phyloP scores from a whole-genome alignment of 2,329 filamentous ascomycete genomes.

The Apiospora phragmitis region DNA sequence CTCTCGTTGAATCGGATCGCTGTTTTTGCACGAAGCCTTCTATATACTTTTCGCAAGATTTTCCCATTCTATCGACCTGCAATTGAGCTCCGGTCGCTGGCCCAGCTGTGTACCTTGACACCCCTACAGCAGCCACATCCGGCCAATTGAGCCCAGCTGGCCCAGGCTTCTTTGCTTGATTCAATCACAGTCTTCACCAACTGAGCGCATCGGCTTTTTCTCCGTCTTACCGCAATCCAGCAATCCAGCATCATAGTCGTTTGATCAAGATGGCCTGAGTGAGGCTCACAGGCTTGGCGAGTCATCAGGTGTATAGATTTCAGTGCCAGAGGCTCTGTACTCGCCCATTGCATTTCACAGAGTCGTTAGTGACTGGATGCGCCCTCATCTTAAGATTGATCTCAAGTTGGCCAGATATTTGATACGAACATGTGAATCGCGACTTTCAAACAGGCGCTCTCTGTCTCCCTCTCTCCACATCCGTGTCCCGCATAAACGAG shows the following conservation, averaged over 20 bases:
- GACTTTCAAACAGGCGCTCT: neutral
- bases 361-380: neutral
- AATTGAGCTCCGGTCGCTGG: neutral
- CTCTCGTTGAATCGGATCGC: neutral
- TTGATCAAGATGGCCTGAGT: neutral
- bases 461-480: neutral
- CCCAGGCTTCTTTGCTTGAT: neutral
- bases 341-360: neutral
- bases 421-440: conserved; percentile 7
- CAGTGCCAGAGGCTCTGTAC: neutral
- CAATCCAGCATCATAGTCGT: neutral
- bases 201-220: neutral
- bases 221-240: conserved; percentile 3
- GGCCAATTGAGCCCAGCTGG: conserved; percentile 4
- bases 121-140: conserved; percentile 1
- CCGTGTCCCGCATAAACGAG: conserved; percentile 6
- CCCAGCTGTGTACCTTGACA: neutral
- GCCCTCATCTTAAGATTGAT: neutral
- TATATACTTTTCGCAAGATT: neutral
- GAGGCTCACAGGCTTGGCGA: neutral
- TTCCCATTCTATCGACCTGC: neutral
- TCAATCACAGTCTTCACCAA: neutral
- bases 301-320: neutral
- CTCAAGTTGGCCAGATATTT: conserved; percentile 1
- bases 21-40: neutral